Conservation (phyloP, 495 filamentous ascomycete genomes). For the Trichoderma parareesei region DNA sequence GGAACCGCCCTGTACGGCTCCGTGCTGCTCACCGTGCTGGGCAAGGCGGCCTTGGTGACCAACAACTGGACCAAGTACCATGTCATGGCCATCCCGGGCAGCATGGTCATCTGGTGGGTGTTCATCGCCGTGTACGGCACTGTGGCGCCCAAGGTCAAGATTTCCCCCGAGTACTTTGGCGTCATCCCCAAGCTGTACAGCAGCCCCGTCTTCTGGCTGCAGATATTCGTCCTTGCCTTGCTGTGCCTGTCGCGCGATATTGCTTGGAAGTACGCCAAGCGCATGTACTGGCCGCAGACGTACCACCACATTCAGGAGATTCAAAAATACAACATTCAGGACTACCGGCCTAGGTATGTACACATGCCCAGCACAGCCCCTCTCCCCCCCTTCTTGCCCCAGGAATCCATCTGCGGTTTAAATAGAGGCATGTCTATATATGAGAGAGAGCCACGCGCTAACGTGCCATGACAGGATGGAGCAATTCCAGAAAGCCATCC, state of each 20-base stretch:
- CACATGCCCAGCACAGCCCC: constrained; percentile 1
- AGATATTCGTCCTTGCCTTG: constrained; percentile 69
- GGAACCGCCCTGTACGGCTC: constrained; percentile 86
- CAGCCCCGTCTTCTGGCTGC: constrained; percentile 82
- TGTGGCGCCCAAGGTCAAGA: constrained; percentile 74
- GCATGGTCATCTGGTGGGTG: constrained; percentile 80
- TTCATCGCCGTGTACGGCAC: constrained; percentile 88
- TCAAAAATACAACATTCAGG: constrained; percentile 99
- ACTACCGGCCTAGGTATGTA: constrained; percentile 80
- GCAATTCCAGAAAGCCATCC: constrained; percentile 99
- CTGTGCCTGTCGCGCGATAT: constrained; percentile 87
- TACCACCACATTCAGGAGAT: constrained; percentile 99
- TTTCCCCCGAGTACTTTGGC: constrained; percentile 80
- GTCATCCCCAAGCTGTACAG: constrained; percentile 73
- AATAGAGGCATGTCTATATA: background rate
- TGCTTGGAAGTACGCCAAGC: constrained; percentile 75
- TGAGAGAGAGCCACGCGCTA: constrained; percentile 11
- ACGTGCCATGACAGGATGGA: constrained; percentile 64
- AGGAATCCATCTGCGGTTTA: background rate
- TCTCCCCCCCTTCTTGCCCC: background rate
- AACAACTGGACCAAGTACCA: constrained; percentile 99
- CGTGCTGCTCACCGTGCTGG: constrained; percentile 82
- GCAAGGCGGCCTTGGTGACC: constrained; percentile 89
- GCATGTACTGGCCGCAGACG: constrained; percentile 91
- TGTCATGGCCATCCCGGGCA: constrained; percentile 90